These are phyloP conservation scores for Tubosaeta sp. DNA, from an alignment of 768 basidiomycete genomes.

Conservation along the genomic window DNA sequence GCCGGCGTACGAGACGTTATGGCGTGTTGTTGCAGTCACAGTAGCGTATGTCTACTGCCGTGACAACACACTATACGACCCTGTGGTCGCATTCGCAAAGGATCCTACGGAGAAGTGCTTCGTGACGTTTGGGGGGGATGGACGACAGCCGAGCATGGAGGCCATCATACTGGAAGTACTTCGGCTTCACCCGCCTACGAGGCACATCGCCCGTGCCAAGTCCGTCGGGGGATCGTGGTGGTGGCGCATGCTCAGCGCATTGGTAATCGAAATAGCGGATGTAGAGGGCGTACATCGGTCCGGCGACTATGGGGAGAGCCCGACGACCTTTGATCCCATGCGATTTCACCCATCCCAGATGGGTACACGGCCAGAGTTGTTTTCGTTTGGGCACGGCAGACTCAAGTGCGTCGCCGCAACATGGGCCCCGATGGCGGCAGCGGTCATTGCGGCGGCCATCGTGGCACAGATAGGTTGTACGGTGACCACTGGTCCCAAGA, in stretches of 20 bases:
- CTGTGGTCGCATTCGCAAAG: constrained; percentile 16
- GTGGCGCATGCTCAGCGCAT: constrained; percentile 10
- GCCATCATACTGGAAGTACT: constrained; percentile 26
- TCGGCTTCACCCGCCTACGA: constrained; percentile 26
- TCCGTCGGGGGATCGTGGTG: neutral
- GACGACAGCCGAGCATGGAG: constrained; percentile 16
- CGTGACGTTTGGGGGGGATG: neutral
- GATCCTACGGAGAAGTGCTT: no score
- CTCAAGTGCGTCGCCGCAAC: no score
- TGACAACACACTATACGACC: constrained; percentile 15
- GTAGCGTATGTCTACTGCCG: constrained; percentile 28
- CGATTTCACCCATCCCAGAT: constrained; percentile 27
- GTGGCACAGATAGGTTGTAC: no score
- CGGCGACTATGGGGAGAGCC: constrained; percentile 23
- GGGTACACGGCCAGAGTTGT: no score
- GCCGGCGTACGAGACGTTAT: constrained; percentile 60
- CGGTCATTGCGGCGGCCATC: no score
- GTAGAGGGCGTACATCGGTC: constrained; percentile 19
- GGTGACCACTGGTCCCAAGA: no score
- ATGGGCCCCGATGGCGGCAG: no score
- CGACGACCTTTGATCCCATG: constrained; percentile 44
- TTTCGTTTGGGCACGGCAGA: no score
- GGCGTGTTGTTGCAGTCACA: constrained; percentile 56
- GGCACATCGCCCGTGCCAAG: constrained; percentile 19
- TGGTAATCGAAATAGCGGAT: constrained; percentile 21